Evolutionary conservation across 306 rosid species (phyloP), one percentile per base, ranked within the genome.

Genomic region (Begonia peltatifolia): DNA sequence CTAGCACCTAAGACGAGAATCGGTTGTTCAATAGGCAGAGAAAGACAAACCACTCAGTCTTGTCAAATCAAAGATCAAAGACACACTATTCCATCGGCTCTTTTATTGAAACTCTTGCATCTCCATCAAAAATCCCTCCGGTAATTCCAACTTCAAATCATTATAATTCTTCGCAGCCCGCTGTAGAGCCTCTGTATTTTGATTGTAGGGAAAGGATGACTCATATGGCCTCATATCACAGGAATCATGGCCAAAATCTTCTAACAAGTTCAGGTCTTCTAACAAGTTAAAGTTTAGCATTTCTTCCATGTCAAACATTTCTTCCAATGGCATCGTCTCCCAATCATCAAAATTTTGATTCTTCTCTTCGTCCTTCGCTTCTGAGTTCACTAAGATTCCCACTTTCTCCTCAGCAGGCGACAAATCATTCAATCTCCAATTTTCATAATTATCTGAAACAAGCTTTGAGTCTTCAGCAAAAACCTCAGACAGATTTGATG

Each of bases 291-390:
- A 12, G 50, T 54, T 54, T 17, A n/a, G 12, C 10, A 79, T 70
- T 42, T 66, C 82, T 30, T 75, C 79, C 48, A 66, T 74, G 17
- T 75, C 74, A 61, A 75, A 79, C 30, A 79, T 47, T 66, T 79
- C 82, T 35, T 79, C 82, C 9, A 42, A 42, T 3, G 79, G 51
- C 14, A 61, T 74, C 35, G n/a, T 42, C 56, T 56, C 66, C 59
- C 56, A 50, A 63, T 38, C 50, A 14, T 30, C 12, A 20, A 20
- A 14, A 44, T 10, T 44, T 12, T 12, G 48, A 44, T 11, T 44
- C 12, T n/a, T 44, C n/a, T 56, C 41, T 16, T 69, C 81, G 12
- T 63, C 72, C 66, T n/a, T 68, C 0, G 69, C 71, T 49, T 71
- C 76, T 14, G 42, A 67, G 60, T 62, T 69, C 63, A 54, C 56